phyloP scores from a whole-genome alignment of 139 green algal genomes.

The Chlorella ohadii region DNA sequence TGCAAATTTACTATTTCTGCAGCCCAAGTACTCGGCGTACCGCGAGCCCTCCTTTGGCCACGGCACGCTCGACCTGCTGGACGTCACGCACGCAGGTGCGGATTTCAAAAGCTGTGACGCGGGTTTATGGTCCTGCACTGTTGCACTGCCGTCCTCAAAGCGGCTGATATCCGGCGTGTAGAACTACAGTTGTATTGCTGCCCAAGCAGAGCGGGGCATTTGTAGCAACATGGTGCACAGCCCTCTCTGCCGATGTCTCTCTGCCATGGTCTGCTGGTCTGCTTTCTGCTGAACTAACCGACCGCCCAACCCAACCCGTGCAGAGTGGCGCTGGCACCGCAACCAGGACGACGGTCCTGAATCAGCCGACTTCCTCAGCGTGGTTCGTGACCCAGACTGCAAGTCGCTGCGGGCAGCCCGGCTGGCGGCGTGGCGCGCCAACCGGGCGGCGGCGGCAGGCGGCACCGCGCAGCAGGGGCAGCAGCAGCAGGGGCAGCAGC shows the following conservation, averaged over 20 bases:
- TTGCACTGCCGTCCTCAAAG: too few species aligned
- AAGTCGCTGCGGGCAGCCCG: not conserved
- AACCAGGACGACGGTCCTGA: constrained; percentile 62
- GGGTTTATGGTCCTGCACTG: too few species aligned
- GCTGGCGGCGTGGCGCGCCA: not conserved
- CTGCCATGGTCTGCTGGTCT: not conserved
- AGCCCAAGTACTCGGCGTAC: constrained; percentile 66
- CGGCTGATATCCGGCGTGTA: too few species aligned
- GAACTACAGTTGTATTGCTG: too few species aligned
- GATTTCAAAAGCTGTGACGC: too few species aligned
- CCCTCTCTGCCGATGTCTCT: too few species aligned
- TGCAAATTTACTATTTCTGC: not conserved
- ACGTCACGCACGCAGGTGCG: constrained; percentile 67
- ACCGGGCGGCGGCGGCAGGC: not conserved
- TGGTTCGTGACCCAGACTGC: constrained; percentile 33
- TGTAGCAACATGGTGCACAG: too few species aligned
- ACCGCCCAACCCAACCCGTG: not conserved
- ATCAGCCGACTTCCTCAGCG: constrained; percentile 24
- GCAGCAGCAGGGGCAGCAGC: not conserved
- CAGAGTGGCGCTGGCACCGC: constrained; percentile 65
- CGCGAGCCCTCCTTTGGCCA: constrained; percentile 77
- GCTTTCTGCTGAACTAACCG: not conserved
- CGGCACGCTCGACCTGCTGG: constrained; percentile 66
- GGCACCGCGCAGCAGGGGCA: not conserved
- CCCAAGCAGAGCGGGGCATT: too few species aligned